phyloP scores from a whole-genome alignment of 2,329 filamentous ascomycete species.

The Cladosporium sp. region DNA sequence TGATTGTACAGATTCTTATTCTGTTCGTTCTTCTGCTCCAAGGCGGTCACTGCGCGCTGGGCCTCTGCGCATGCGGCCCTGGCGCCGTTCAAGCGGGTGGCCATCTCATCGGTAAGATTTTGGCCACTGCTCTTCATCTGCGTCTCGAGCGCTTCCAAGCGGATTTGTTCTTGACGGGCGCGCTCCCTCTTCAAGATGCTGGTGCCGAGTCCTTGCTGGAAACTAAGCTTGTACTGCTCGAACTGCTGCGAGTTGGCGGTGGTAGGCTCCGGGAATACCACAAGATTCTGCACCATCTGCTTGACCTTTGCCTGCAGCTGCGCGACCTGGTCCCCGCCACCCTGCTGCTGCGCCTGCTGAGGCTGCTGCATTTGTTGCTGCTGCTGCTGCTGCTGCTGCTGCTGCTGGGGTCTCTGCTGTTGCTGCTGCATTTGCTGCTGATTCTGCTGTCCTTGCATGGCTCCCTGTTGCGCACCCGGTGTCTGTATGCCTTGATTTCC shows the following conservation, averaged over 20 bases:
- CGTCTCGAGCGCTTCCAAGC: conserved; percentile 6
- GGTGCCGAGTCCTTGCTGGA: conserved; percentile 13
- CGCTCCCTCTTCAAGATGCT: conserved; percentile 16
- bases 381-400: conserved; percentile 9
- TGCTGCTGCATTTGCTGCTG: conserved; percentile 20
- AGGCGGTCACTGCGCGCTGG: background rate
- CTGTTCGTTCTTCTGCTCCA: conserved; percentile 19
- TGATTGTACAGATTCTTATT: conserved; percentile 15
- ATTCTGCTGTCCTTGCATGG: conserved; percentile 21
- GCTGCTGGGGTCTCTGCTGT: conserved; percentile 14
- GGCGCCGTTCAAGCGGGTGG: conserved; percentile 2
- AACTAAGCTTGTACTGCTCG: conserved; percentile 20
- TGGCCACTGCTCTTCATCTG: conserved; percentile 12
- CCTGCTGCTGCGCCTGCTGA: conserved; percentile 28
- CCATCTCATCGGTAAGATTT: background rate
- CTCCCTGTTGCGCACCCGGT: conserved; percentile 14
- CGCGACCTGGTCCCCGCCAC: conserved; percentile 16
- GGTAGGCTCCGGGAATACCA: conserved; percentile 21
- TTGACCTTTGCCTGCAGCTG: conserved; percentile 20
- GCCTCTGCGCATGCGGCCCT: conserved; percentile 1
- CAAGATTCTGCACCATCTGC: conserved; percentile 22
- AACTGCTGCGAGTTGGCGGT: conserved; percentile 20
- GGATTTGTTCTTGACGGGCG: conserved; percentile 5
- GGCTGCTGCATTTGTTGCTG: conserved; percentile 18
- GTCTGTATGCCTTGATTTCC: conserved; percentile 9